Base-by-base conservation (phyloP, 306 rosid species). In the Dalbergia cochinchinensis region DNA sequence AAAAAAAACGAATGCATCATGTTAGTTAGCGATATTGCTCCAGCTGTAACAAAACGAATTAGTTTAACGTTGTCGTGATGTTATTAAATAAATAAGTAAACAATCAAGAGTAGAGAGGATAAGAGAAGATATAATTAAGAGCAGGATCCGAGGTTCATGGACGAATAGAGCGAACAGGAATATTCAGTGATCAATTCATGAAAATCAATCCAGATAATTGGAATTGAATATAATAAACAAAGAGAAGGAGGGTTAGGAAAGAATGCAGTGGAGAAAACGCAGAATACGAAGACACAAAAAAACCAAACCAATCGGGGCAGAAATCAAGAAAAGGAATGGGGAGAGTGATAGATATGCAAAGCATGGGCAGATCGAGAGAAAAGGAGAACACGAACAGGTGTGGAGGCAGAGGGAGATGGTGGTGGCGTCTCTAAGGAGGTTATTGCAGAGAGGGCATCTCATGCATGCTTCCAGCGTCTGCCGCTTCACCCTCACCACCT, bases 371-470 rank as follows among this genome's bases (percentile, higher is more conserved):
- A 88, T 84, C 64, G 63, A 37, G 75, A 85, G 62, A 73, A 45
- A 18, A 10, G 58, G 37, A 50, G 31, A 6, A 71, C 34, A 88
- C 86, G 69, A 42, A 92, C 97, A 92, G 71, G 97, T 88, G 84
- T 92, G 94, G 59, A 92, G 94, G 85, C 97, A 92, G 69, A 92
- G 86, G 79, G 97, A 92, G 10, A 90, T 88, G 41, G 97, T 92
- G 8, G 97, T 92, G 60, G 97, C 94, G 53, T 92, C 92, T 68
- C 83, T 83, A 82, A 92, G 74, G 68, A 92, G 90, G 59, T 84
- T 85, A 37, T 87, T 51, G 81, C 94, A 92, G 63, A 92, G 97
- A 78, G 90, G 92, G 89, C 97, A 92, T 91, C 92, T 92, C 94
- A 92, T 90, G 97, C 97, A 92, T 87, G 92, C 85, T 72, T 80